Evolutionary conservation across 306 rosid species (phyloP), one percentile per base, ranked within the genome.

Genomic region (Dryas octopetala): DNA sequence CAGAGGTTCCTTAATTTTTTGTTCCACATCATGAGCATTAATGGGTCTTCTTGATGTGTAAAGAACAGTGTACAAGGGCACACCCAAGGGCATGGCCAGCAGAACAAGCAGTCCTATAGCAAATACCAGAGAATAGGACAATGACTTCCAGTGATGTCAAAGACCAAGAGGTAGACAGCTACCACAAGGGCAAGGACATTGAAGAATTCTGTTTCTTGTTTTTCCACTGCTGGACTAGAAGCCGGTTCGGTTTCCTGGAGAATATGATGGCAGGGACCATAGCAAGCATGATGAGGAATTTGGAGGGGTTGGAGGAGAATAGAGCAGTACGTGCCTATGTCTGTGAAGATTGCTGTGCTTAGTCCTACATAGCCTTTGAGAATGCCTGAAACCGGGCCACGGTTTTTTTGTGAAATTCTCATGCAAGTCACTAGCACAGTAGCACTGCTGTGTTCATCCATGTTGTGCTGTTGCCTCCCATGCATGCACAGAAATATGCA

Each of bases 381-480:
- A 69, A 86, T 86, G 4, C 90, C 88, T 3, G 86, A 76, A 74
- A 84, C 79, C 0, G 88, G 88, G 3, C 88, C 88, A 2, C 90
- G 76, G n/a, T 19, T 84, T 81, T 41, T 81, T 28, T 0, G 79
- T 68, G 14, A 84, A 84, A 61, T 77, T 23, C 88, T 84, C 64
- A 84, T 81, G 62, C 86, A 83, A 1, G 88, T 86, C 23, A 86
- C 88, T 19, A 19, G 19, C 19, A 19, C 19, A 19, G 19, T 5
- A 86, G 81, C 23, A 86, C 86, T 70, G 64, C 63, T 17, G 75
- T 70, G 75, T 70, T 70, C 75, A 70, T 54, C 75, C 75, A 70
- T 41, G 90, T 84, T 73, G 86, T 52, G 72, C 88, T 84, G 76
- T 86, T 86, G 14, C 86, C 86, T 0, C 88, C 90, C 19, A 19